Evolutionary conservation across 164 flowering plant species (phyloP), one percentile per base, ranked within the genome.

Genomic region (Akebia trifoliata): DNA sequence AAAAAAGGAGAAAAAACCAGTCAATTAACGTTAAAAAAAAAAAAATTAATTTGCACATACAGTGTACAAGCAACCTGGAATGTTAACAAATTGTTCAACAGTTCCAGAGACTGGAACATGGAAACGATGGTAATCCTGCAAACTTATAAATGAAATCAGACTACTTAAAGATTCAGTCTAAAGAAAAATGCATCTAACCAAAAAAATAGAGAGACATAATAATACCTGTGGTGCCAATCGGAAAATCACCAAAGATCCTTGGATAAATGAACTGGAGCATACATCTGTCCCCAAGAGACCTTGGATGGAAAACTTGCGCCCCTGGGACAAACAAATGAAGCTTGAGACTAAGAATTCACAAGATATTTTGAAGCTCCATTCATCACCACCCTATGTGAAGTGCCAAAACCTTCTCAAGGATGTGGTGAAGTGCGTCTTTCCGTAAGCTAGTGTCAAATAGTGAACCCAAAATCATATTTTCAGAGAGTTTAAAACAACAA

Each of bases 181-280:
- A n/a, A 14, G 30, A 12, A 53, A 49, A 36, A 12, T 20, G 6
- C 17, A 11, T 18, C 31, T 24, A 50, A 21, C 25, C 14, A 54
- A 18, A 18, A 15, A 6, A 43, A 18, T 40, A 14, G 17, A n/a
- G n/a, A 50, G 20, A 9, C 30, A 25, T 54, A 4, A 14, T 29
- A 34, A 15, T 74, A 93, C 97, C 96, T 93, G 97, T 17, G 96
- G 98, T n/a, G 98, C 98, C 88, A 93, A 76, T n/a, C 98, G 86
- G 56, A 90, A 93, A 69, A 93, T 93, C 66, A 90, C 96, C 69
- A 93, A 38, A 34, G 84, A 57, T 64, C 98, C 98, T 66, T 79
- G 56, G 44, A 70, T 50, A 62, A 87, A 90, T 65, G 79, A 53
- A 63, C 39, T 55, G 8, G 83, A 68, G 71, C 64, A 61, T 42